phyloP scores from a whole-genome alignment of 1,284 basidiomycete genomes.

The Bondarzewia mesenterica region DNA sequence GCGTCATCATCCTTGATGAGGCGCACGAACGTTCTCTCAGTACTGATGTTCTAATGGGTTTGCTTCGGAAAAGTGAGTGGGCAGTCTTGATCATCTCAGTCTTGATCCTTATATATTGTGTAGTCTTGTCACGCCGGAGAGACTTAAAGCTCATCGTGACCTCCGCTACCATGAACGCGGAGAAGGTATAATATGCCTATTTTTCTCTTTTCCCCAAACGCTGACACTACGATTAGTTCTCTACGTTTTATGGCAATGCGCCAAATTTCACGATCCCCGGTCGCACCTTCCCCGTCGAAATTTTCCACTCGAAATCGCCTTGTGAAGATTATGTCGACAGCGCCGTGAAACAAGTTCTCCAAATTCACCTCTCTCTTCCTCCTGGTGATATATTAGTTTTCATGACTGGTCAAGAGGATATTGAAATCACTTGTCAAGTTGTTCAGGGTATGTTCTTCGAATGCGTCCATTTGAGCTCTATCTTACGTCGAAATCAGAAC shows the following conservation, averaged over 20 bases:
- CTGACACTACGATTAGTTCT: conserved; percentile 60
- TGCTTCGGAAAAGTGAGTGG: conserved; percentile 80
- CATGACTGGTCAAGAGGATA: conserved; percentile 99
- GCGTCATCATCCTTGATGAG: conserved; percentile 94
- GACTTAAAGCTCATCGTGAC: conserved; percentile 97
- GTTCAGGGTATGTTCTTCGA: conserved; percentile 57
- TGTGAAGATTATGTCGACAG: conserved; percentile 99
- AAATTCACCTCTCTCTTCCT: conserved; percentile 93
- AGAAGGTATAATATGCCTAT: conserved; percentile 54
- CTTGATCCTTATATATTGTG: not conserved
- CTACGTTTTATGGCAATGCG: conserved; percentile 89
- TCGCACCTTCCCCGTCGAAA: conserved; percentile 97
- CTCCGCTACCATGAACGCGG: conserved; percentile 98
- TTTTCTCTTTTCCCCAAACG: not conserved
- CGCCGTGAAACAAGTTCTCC: conserved; percentile 94
- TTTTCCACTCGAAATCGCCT: conserved; percentile 91
- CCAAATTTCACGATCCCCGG: conserved; percentile 97
- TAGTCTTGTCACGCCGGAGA: conserved; percentile 84
- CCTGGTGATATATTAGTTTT: conserved; percentile 96
- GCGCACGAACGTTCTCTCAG: conserved; percentile 95
- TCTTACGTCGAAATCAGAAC: conserved; percentile 54
- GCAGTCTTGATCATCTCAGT: conserved; percentile 8
- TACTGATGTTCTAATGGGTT: conserved; percentile 96
- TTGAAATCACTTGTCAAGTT: conserved; percentile 91
- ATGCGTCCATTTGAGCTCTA: conserved; percentile 11